Conservation (phyloP, 108 stramenopile genomes). For the Fistulifera pelliculosa region DNA sequence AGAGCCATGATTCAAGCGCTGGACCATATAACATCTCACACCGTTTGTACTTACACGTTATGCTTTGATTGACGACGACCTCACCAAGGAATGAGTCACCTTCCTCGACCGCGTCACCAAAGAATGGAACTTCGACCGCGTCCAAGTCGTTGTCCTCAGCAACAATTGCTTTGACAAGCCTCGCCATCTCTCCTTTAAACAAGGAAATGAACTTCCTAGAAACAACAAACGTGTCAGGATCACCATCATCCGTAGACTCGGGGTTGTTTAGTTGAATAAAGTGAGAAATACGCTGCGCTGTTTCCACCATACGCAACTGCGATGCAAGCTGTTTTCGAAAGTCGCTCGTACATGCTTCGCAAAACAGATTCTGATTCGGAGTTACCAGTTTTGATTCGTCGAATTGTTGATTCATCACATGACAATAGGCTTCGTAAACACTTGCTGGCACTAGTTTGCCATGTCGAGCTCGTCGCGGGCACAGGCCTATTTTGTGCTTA, state of each 20-base stretch:
- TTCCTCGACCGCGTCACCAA: too few relatives aligned
- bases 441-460: conserved; percentile 53
- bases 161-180: neutral
- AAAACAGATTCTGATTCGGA: conserved; percentile 15
- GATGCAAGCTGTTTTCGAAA: conserved; percentile 14
- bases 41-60: too few relatives aligned
- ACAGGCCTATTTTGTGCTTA: too few relatives aligned
- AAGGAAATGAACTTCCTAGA: conserved; percentile 1
- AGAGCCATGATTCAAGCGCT: too few relatives aligned
- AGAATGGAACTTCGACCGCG: too few relatives aligned
- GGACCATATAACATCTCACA: too few relatives aligned
- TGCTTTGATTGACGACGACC: too few relatives aligned
- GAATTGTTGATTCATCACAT: neutral
- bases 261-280: neutral
- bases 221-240: conserved; percentile 13
- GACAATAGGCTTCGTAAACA: conserved; percentile 26
- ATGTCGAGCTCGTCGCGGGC: conserved; percentile 15
- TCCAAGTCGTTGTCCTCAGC: too few relatives aligned
- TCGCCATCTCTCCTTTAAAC: neutral
- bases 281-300: neutral
- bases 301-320: conserved; percentile 10
- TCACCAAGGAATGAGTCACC: too few relatives aligned
- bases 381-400: neutral
- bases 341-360: conserved; percentile 18
- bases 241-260: neutral